A percentile compares a stretch with the other conserved stretches of the same genome.
Evolutionary conservation across 2,329 filamentous ascomycete genomes (phyloP).

Genomic region (Fusarium armeniacum): DNA sequence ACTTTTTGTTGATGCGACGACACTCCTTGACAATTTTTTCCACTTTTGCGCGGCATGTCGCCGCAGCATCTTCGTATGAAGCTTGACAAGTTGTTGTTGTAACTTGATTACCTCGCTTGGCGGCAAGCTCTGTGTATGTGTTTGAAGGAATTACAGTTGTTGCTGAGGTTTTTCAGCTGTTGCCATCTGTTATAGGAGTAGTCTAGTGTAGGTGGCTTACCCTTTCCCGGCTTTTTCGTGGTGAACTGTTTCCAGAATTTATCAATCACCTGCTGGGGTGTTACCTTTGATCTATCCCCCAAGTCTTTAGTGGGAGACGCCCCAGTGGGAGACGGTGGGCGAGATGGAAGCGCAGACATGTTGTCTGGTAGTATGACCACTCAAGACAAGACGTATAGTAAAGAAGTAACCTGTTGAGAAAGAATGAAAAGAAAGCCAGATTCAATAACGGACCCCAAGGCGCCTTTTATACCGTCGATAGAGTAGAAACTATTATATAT

Average conservation of each 20-base stretch:
- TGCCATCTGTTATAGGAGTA: accelerated
- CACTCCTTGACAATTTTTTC: slow-evolving; percentile 75
- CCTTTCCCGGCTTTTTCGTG: slow-evolving; percentile 78
- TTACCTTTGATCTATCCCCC: slow-evolving; percentile 58
- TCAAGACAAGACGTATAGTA: background rate
- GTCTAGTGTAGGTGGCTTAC: slow-evolving; percentile 50
- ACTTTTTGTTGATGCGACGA: slow-evolving; percentile 84
- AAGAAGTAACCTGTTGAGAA: background rate
- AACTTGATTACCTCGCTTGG: slow-evolving; percentile 67
- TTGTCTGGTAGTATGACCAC: background rate
- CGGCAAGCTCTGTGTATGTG: slow-evolving; percentile 72
- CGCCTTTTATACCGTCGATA: slow-evolving; percentile 24
- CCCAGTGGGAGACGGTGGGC: slow-evolving; percentile 22
- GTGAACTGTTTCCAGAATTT: slow-evolving; percentile 82
- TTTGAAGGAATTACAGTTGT: slow-evolving; percentile 79
- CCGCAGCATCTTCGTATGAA: slow-evolving; percentile 80
- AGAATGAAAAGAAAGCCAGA: background rate
- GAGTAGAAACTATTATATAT: background rate
- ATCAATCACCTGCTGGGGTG: slow-evolving; percentile 77
- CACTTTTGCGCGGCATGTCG: slow-evolving; percentile 76
- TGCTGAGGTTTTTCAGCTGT: slow-evolving; percentile 56
- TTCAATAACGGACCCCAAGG: background rate
- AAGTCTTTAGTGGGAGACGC: slow-evolving; percentile 15
- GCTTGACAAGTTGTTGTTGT: slow-evolving; percentile 70
- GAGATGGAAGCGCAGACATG: slow-evolving; percentile 32